Base-by-base conservation (phyloP, 192 early-diverging fungal species). In the Thamnidium elegans region DNA sequence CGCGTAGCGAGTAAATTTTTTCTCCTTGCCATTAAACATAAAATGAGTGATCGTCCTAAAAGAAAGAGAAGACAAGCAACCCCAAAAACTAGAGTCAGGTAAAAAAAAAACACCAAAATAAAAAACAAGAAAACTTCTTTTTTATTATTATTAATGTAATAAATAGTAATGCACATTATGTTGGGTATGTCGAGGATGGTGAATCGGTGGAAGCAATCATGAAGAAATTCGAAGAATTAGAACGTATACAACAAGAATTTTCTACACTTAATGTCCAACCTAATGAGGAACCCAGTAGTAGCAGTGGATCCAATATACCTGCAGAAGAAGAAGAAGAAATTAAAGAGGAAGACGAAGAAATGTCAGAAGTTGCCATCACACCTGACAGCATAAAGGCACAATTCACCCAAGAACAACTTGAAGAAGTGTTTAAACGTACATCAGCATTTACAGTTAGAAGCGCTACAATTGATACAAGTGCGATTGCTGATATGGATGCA, bases 141-240 rank as follows among this genome's bases (percentile, higher is more conserved):
- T 39, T 39, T 39, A 39, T n/a, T n/a, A n/a, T n/a, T n/a, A 11
- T 48, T n/a, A 3, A 14, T 45, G 5, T 13, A 26, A 17, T 60
- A 15, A 36, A 11, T 70, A 87, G 85, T 59, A 85, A 83, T 63
- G 82, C 79, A 10, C 82, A 90, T 61, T 98, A 95, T 84, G 94
- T 98, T 31, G 96, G 96, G 34, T 98, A 98, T 75, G 92, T 96
- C 4, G 94, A 96, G 65, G 96, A 98, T 71, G 89, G 87, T 51
- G 96, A 98, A 85, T 94, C 94, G 0, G 89, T 98, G 13, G 96
- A 93, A 45, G 89, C 90, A 5, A 98, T 98, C 64, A 98, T 98
- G 96, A 92, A 93, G 70, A 98, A 98, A 79, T 98, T 98, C 75
- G 90, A 95, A 70, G 94, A 96, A 73, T 84, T 98, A 17, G 96